Base-by-base conservation (phyloP, 139 green algal genomes). In the Chlorella ohadii region DNA sequence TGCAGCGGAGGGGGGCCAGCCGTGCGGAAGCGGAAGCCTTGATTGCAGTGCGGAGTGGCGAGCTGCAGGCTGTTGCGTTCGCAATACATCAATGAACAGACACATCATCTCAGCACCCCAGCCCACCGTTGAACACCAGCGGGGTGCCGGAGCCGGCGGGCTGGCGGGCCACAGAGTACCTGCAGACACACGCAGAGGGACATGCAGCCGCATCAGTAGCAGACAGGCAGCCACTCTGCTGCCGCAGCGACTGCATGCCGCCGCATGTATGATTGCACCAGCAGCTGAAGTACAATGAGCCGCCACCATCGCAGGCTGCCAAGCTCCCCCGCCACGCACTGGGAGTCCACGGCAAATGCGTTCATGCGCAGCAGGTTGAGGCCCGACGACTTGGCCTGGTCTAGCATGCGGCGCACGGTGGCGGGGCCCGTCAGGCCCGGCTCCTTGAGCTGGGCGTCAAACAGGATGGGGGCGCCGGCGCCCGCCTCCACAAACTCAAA, bases 281-380 rank as follows among this genome's bases (percentile, higher is more conserved):
- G n/a, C n/a, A n/a, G n/a, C n/a, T n/a, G n/a, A n/a, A n/a, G n/a
- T n/a, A n/a, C n/a, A n/a, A n/a, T n/a, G n/a, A n/a, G n/a, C n/a
- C n/a, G 44, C 9, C 44, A 51, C 44, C 44, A 51, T 6, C 44
- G 7, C 44, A 16, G 44, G 44, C 44, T 51, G 44, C 44, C 44
- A 51, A 6, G 9, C 44, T 6, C 44, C 12, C 33, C 51, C 9
- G 7, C 39, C 16, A n/a, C 64, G 39, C 88, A 93, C 57, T 75
- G 15, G 0, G 51, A 16, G 38, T 80, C 79, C 0, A 87, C 86
- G 1, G 87, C 72, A 28, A 81, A 77, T 7, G 84, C 87, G 76
- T 79, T 90, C 20, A 85, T 65, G 36, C 89, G 84, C 41, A 92
- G 56, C 17, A 92, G 25, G 61, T 78, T 88, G 7, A 90, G 61